Evolutionary conservation across 129 eudicot species (phyloP).

Genomic region (Smallanthus sonchifolius): DNA sequence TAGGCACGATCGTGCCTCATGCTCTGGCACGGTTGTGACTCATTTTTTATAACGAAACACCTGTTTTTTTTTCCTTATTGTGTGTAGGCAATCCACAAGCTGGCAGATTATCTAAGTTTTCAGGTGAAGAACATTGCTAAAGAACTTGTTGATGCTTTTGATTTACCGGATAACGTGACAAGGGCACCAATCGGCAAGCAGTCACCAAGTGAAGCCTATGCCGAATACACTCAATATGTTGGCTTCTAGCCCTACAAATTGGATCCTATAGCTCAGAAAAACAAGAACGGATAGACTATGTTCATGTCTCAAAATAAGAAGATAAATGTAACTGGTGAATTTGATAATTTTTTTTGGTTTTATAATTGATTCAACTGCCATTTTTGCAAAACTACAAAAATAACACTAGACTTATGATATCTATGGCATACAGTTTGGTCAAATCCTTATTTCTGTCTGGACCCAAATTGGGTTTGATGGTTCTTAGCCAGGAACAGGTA

Average conservation of each 20-base stretch:
- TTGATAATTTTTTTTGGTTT: not conserved
- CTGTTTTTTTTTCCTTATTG: not conserved
- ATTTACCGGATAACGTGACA: conserved; percentile 82
- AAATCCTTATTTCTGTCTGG: not conserved
- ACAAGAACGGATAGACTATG: not conserved
- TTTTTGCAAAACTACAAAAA: not conserved
- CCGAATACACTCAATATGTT: conserved; percentile 65
- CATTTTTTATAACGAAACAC: too few relatives aligned
- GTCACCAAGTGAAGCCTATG: conserved; percentile 67
- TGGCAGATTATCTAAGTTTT: conserved; percentile 80
- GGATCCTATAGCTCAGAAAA: not conserved
- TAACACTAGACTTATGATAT: not conserved
- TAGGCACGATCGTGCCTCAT: too few relatives aligned
- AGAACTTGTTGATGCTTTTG: conserved; percentile 95
- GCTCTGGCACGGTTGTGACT: too few relatives aligned
- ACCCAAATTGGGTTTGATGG: not conserved
- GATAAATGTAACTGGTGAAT: conserved; percentile 2
- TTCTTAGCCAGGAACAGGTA: not conserved
- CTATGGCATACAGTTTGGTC: not conserved
- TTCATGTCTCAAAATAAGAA: conserved; percentile 12
- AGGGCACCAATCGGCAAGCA: conserved; percentile 90
- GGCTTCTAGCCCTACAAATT: conserved; percentile 44
- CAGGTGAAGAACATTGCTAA: conserved; percentile 80
- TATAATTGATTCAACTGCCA: not conserved
- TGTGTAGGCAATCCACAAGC: conserved; percentile 85